Percentiles rank a stretch among this genome's conserved stretches.
Evolutionary conservation across 2,329 filamentous ascomycete genomes (phyloP).

Genomic region (Dothideomycetes sp.): DNA sequence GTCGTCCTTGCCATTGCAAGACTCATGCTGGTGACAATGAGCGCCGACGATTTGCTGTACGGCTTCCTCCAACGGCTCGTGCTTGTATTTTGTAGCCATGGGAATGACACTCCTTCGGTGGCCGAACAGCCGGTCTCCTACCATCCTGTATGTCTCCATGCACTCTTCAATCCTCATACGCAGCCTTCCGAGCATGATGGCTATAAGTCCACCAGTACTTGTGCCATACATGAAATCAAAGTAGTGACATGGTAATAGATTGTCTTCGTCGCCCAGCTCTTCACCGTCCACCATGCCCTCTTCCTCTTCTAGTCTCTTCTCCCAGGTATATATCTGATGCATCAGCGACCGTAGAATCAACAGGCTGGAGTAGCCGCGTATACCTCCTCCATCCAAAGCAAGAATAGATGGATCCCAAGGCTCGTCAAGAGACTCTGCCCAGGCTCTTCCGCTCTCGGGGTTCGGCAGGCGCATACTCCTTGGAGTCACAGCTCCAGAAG

Average conservation of each 20-base stretch:
- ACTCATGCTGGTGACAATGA: conserved; percentile 28
- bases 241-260: conserved; percentile 23
- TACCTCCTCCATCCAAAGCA: conserved; percentile 39
- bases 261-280: conserved; percentile 25
- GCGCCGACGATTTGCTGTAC: conserved; percentile 33
- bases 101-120: conserved; percentile 31
- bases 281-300: conserved; percentile 37
- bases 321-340: conserved; percentile 35
- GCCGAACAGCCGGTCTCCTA: conserved; percentile 6
- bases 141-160: conserved; percentile 7
- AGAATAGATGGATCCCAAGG: conserved; percentile 38
- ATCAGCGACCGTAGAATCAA: conserved; percentile 38
- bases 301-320: conserved; percentile 31
- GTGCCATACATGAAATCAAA: conserved; percentile 32
- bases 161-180: conserved; percentile 11
- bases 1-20: conserved; percentile 31
- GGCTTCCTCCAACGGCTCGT: conserved; percentile 36
- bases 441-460: conserved; percentile 17
- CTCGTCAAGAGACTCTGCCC: conserved; percentile 31
- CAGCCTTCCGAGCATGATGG: conserved; percentile 14
- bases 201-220: conserved; percentile 20
- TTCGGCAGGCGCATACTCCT: neutral
- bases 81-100: conserved; percentile 38
- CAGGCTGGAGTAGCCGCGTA: conserved; percentile 39
- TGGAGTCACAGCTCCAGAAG: neutral